Evolutionary conservation across 352 stramenopile species (phyloP).

Genomic region (Pythium folliculosum): DNA sequence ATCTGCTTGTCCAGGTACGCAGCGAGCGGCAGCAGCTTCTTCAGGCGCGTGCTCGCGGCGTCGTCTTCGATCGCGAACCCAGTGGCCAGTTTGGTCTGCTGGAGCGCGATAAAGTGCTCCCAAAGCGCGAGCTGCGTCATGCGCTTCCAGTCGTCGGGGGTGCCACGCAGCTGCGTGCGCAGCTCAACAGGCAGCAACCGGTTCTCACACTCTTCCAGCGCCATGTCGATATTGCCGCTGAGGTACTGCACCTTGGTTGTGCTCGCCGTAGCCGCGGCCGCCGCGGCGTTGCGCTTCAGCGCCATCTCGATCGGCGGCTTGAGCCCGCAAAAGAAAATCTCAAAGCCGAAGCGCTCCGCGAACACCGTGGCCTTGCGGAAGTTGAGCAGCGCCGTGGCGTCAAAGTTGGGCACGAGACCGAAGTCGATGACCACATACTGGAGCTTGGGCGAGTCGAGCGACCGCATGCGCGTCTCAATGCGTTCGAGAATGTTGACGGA

Average conservation of each 20-base stretch:
- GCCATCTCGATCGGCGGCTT: conserved; percentile 33
- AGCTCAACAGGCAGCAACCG: conserved; percentile 52
- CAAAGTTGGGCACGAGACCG: conserved; percentile 74
- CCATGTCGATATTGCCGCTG: conserved; percentile 36
- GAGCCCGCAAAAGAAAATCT: conserved; percentile 80
- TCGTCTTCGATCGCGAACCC: background rate
- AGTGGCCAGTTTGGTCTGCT: conserved; percentile 23
- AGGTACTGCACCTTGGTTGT: conserved; percentile 21
- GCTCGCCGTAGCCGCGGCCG: conserved; percentile 2
- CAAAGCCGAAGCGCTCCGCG: conserved; percentile 65
- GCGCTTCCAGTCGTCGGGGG: conserved; percentile 52
- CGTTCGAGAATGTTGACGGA: conserved; percentile 77
- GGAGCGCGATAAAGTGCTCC: conserved; percentile 61
- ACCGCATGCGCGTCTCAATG: conserved; percentile 71
- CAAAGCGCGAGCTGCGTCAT: conserved; percentile 71
- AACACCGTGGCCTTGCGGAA: conserved; percentile 68
- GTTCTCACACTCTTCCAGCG: conserved; percentile 71
- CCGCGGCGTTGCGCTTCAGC: conserved; percentile 20
- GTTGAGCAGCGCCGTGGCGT: conserved; percentile 75
- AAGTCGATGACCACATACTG: conserved; percentile 79
- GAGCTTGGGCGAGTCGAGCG: conserved; percentile 56
- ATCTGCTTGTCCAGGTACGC: conserved; percentile 65
- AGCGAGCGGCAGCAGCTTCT: conserved; percentile 60
- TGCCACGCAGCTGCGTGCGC: conserved; percentile 31
- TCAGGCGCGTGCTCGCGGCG: conserved; percentile 8